Base-by-base conservation (phyloP, 768 basidiomycete genomes). In the Psilocybe subaeruginosa region DNA sequence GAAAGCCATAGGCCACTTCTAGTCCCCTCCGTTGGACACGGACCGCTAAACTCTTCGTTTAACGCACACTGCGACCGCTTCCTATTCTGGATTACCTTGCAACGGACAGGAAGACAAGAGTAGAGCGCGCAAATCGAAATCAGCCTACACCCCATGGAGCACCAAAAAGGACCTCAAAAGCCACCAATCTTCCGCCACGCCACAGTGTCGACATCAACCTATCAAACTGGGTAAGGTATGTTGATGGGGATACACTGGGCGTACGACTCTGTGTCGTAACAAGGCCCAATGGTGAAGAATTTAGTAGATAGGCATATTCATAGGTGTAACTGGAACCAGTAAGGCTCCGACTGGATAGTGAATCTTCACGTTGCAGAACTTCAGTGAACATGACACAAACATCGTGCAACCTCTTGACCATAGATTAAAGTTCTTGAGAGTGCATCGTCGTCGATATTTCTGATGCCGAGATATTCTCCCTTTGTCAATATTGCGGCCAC, bases 21-120 rank as follows among this genome's bases (percentile, higher is more conserved):
- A 16, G 41, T 43, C 41, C 14, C 11, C 41, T 43, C 41, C 41
- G 41, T n/a, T 43, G 14, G 7, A 43, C 41, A 43, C 41, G 41
- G 41, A 43, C 41, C 14, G 41, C 41, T 43, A 43, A 43, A 43
- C 14, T 43, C 37, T n/a, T 43, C 41, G 41, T 43, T 12, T 43
- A 43, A 43, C 41, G n/a, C 8, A 43, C 11, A 43, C 41, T n/a
- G 51, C 31, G 33, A 31, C 33, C 51, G 51, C 51, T 53, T 53
- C 51, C 31, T 8, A n/a, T 27, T 51, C 14, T 53, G 51, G 51
- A 37, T 53, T 53, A 53, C 51, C 31, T 35, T 53, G 51, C 51
- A 53, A 53, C 51, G 31, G 41, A n/a, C 11, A 33, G n/a, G 33
- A 16, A 33, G 51, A n/a, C n/a, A 31, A 37, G 51, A 53, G 51